Base-by-base conservation (phyloP, 352 stramenopile species). In the Phytophthora podocarpi region DNA sequence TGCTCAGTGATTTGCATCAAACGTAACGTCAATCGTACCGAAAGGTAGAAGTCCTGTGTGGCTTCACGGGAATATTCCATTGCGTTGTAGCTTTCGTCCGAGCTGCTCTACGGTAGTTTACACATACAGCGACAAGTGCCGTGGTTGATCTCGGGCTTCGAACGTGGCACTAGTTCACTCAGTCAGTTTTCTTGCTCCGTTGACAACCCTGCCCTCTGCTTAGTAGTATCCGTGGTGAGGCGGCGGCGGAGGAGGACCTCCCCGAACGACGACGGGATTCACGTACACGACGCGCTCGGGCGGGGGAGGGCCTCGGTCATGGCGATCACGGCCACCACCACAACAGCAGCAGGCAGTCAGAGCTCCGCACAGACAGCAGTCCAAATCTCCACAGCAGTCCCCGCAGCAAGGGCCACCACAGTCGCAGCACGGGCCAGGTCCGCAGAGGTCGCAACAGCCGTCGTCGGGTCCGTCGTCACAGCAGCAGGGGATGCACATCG, bases 351-450 rank as follows among this genome's bases (percentile, higher is more conserved):
- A 64, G 13, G 66, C 50, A 4, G 59, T 58, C 16, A 68, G 34
- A 26, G 52, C 30, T 43, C 66, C 66, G 30, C 66, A 74, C 12
- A 74, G 54, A 16, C 66, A 74, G 43, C 58, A 64, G 32, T 59
- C 52, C 42, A 70, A 34, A 26, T 70, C 66, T 46, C 46, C 60
- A 27, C 53, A 63, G 34, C 59, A 68, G n/a, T 47, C 49, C 20
- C 57, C 57, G 30, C 58, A 67, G 34, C 34, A 51, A 3, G 28
- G 39, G n/a, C n/a, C n/a, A 31, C 37, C 58, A 32, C 40, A 59
- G 26, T 59, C 39, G 13, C 48, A 60, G 34, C 59, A 59, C 6
- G 55, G 43, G 8, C 49, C 42, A 2, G 41, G 42, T 28, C 46
- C 45, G 13, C 56, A 64, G 11, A 47, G 27, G 28, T 60, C 49